Percentiles rank a stretch among this genome's conserved stretches.
phyloP scores from a whole-genome alignment of 2,329 filamentous ascomycete genomes.

The Fusarium penzigii region DNA sequence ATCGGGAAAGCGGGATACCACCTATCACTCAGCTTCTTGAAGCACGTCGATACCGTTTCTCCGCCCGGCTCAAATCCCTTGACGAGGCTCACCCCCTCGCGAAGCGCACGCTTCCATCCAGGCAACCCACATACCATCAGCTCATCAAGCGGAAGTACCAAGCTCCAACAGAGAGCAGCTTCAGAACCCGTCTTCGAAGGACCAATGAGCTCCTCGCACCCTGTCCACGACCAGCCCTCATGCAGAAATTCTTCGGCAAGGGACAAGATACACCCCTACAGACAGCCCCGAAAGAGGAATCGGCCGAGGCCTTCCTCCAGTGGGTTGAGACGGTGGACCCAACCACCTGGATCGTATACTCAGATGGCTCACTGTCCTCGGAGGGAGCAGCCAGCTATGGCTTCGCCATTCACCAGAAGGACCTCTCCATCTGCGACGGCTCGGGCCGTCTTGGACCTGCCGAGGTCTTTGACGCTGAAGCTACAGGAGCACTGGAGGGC shows the following conservation, averaged over 20 bases:
- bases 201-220: constrained; percentile 6
- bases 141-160: constrained; percentile 11
- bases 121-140: not conserved
- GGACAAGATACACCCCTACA: not conserved
- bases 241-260: not conserved
- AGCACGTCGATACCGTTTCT: constrained; percentile 5
- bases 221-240: constrained; percentile 1
- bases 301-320: not conserved
- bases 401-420: not conserved
- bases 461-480: constrained; percentile 1
- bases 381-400: not conserved
- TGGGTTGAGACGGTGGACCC: not conserved
- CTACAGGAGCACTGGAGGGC: constrained; percentile 1
- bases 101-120: constrained; percentile 3
- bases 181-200: constrained; percentile 9
- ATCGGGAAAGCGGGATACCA: constrained; percentile 6
- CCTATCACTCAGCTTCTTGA: constrained; percentile 11
- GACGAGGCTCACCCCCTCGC: constrained; percentile 18
- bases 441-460: not conserved
- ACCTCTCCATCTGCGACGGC: not conserved
- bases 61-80: constrained; percentile 14
- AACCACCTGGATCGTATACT: not conserved
- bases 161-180: not conserved
- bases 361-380: not conserved
- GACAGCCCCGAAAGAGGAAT: not conserved